Conservation (phyloP, 345 rosid genomes). For the Turritis glabra region DNA sequence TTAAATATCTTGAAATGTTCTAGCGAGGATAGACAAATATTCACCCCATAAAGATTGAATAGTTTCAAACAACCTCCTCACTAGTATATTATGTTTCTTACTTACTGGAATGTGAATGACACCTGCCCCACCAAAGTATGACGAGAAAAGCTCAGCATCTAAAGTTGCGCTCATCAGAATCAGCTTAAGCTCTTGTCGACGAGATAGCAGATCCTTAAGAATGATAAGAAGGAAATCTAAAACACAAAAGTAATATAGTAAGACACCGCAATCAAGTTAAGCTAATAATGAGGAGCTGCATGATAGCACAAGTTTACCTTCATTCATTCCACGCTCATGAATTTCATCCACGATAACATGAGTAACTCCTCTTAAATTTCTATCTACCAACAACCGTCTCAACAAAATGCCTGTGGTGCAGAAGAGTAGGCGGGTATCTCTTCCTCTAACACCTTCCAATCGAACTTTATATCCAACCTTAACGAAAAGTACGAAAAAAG, state of each 20-base stretch:
- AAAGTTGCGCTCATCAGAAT: slow-evolving; percentile 96
- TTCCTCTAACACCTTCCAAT: slow-evolving; percentile 88
- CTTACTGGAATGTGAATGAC: slow-evolving; percentile 76
- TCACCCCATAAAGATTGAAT: slow-evolving; percentile 7
- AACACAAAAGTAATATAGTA: slow-evolving; percentile 31
- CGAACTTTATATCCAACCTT: slow-evolving; percentile 97
- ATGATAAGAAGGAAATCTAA: slow-evolving; percentile 91
- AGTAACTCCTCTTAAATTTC: slow-evolving; percentile 78
- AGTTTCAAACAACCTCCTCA: slow-evolving; percentile 10
- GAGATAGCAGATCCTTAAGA: slow-evolving; percentile 87
- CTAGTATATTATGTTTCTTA: slow-evolving; percentile 32
- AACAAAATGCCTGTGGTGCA: slow-evolving; percentile 94
- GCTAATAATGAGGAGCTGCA: slow-evolving; percentile 22
- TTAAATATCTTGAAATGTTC: neutral
- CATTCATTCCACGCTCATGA: slow-evolving; percentile 98
- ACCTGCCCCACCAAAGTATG: slow-evolving; percentile 85
- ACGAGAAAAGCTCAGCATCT: slow-evolving; percentile 92
- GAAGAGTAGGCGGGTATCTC: slow-evolving; percentile 84
- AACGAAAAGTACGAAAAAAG: slow-evolving; percentile 20
- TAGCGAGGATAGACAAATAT: neutral
- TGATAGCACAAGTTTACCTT: slow-evolving; percentile 54
- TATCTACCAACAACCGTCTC: slow-evolving; percentile 88
- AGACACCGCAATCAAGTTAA: slow-evolving; percentile 38
- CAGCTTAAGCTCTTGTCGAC: slow-evolving; percentile 76
- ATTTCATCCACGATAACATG: slow-evolving; percentile 95